Evolutionary conservation across 225 moss, liverwort and hornwort species (phyloP).

Genomic region (Takakia lepidozioides): DNA sequence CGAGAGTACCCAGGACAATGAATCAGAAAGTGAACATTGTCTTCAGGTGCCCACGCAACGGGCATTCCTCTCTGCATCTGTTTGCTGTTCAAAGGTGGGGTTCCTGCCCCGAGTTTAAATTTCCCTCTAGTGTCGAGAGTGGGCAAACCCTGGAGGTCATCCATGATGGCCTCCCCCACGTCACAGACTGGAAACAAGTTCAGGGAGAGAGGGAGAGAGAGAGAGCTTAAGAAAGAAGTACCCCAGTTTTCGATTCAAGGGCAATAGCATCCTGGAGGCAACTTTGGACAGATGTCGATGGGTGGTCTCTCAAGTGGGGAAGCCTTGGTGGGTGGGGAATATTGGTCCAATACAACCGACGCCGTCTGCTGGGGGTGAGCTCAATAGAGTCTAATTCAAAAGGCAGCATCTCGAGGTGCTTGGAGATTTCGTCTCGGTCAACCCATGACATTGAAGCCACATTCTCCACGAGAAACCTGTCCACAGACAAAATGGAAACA

Average conservation of each 20-base stretch:
- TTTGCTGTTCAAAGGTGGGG: too few relatives aligned
- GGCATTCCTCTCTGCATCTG: too few relatives aligned
- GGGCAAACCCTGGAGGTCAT: too few relatives aligned
- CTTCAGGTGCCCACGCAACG: too few relatives aligned
- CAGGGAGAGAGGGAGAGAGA: too few relatives aligned
- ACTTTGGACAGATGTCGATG: conserved; percentile 77
- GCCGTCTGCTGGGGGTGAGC: conserved; percentile 74
- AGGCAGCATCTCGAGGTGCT: conserved; percentile 61
- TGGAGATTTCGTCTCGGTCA: conserved; percentile 84
- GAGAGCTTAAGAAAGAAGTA: conserved; percentile 5
- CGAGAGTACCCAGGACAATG: too few relatives aligned
- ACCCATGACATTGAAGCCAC: conserved; percentile 93
- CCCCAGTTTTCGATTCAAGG: conserved; percentile 72
- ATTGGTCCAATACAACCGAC: conserved; percentile 92
- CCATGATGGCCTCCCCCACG: too few relatives aligned
- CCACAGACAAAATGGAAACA: too few relatives aligned
- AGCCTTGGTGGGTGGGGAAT: conserved; percentile 64
- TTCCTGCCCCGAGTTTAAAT: too few relatives aligned
- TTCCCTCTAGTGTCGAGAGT: too few relatives aligned
- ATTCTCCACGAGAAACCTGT: conserved; percentile 96
- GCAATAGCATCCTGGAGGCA: conserved; percentile 75
- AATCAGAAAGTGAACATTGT: too few relatives aligned
- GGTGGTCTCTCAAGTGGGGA: conserved; percentile 65
- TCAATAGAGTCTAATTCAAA: conserved; percentile 92
- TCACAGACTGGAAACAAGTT: too few relatives aligned